Evolutionary conservation across 2,329 filamentous ascomycete species (phyloP), one percentile per base, ranked within the genome.

Genomic region (Paraphaeosphaeria sporulosa): DNA sequence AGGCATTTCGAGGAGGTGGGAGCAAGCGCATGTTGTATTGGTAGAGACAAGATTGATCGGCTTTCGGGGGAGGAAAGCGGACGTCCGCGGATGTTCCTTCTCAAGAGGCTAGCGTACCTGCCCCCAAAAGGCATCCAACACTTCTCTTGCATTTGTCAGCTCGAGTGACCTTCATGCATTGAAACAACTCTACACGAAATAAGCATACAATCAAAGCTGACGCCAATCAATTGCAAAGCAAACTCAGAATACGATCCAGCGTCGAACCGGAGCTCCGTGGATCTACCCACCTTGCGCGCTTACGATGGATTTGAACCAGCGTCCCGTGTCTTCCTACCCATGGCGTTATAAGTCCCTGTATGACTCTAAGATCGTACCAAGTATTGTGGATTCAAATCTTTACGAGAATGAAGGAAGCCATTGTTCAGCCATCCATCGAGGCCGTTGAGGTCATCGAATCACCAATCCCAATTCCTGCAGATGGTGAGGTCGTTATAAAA

Each of bases 401-500:
- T 17, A 27, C 10, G 17, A 30, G 2, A 9, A 52, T 52, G 49
- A 42, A 52, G 17, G 49, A 59, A 49, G 57, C 36, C 17, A 59
- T 59, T n/a, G 50, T 59, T 23, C 57, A 54, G 9, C 42, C 40
- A 3, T 54, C 50, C 12, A 54, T 59, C 34, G 23, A 47, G 12
- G 3, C 42, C 12, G 17, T 59, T 4, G 50, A 42, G 30, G 40
- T 59, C 38, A 42, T 59, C 21, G 40, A 53, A 12, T 40, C 50
- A 4, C 23, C 42, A 6, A 55, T 59, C 12, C 49, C 57, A 7
- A 49, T 30, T 4, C 57, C 57, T 21, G 9, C 32, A 50, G 40
- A 46, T 12, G 32, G 50, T 25, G 49, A 80, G 30, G 60, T 80
- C 12, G 62, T 80, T 8, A 79, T 80, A 50, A 71, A 76, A 57